These are phyloP conservation scores for Apophysomyces ossiformis DNA, from an alignment of 371 early-diverging fungal species.

Conservation along the genomic window DNA sequence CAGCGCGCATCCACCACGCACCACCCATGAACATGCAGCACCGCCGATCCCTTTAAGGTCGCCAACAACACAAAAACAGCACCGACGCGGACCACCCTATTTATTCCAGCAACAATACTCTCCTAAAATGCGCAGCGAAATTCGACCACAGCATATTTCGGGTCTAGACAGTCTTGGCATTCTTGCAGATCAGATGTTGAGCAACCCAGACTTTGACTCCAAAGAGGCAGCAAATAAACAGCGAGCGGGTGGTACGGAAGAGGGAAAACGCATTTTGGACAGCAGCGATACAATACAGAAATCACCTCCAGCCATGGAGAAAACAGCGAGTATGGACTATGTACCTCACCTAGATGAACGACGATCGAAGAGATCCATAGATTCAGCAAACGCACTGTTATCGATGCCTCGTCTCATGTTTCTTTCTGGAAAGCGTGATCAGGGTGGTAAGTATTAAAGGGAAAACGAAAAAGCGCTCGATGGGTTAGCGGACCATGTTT, in stretches of 20 bases:
- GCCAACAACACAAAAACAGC: slow-evolving; percentile 23
- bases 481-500: background rate
- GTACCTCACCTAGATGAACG: slow-evolving; percentile 13
- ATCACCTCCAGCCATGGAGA: background rate
- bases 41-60: slow-evolving; percentile 15
- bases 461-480: background rate
- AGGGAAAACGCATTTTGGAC: background rate
- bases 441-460: background rate
- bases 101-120: slow-evolving; percentile 55
- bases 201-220: slow-evolving; percentile 30
- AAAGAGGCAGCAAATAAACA: slow-evolving; percentile 9
- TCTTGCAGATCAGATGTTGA: slow-evolving; percentile 42
- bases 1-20: slow-evolving; percentile 10
- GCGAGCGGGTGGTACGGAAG: background rate
- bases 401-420: slow-evolving; percentile 43
- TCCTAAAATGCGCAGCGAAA: slow-evolving; percentile 40
- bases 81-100: slow-evolving; percentile 41
- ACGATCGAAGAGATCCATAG: slow-evolving; percentile 53
- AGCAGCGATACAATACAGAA: background rate
- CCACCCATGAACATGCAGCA: slow-evolving; percentile 21
- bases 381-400: slow-evolving; percentile 48
- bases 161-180: slow-evolving; percentile 40
- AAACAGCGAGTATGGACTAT: background rate
- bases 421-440: slow-evolving; percentile 10
- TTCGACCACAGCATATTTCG: slow-evolving; percentile 26